Base-by-base conservation (phyloP, 148 eudicot genomes). In the Amaranthus palmeri region DNA sequence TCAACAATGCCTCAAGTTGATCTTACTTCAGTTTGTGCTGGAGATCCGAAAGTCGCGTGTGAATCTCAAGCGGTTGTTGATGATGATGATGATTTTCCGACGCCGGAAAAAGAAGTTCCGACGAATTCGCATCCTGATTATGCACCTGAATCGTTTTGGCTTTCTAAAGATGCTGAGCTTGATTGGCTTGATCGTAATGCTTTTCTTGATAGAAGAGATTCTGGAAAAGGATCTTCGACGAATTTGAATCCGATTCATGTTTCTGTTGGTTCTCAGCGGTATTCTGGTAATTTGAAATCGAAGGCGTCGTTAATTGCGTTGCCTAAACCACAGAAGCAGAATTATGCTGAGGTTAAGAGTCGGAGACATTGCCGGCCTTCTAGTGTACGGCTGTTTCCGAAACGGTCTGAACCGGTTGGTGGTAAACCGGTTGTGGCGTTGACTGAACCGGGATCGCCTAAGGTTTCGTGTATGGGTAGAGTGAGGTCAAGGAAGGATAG, bases 101-200 rank as follows among this genome's bases (percentile, higher is more conserved):
- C 36, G 2, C 36, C 1, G 36, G 36, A 25, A 25, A 25, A 25
- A 25, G 36, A 25, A 25, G 2, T 25, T 25, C 36, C 36, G 36
- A 25, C 36, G 36, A 25, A 25, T 25, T 25, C 36, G 36, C 36
- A 25, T 25, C 70, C 62, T 3, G 92, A 87, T 69, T 76, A 75
- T 43, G 91, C 98, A 14, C 92, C 98, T 47, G 95, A 87, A 57
- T 88, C 96, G 3, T 93, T 93, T 76, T 91, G 87, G 87, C 79
- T 90, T 2, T 87, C 98, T 1, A 81, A 79, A 58, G 96, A 87
- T 57, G 95, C 96, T 2, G 98, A 93, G 60, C 83, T 78, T 63
- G 98, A 93, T 11, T 93, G 98, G 98, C 83, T 93, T 67, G 89
- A 90, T 52, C 86, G 84, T 0, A 88, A 90, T 79, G 95, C 96